Base-by-base conservation (phyloP, 2,329 filamentous ascomycete genomes). In the Epichloe glyceriae region DNA sequence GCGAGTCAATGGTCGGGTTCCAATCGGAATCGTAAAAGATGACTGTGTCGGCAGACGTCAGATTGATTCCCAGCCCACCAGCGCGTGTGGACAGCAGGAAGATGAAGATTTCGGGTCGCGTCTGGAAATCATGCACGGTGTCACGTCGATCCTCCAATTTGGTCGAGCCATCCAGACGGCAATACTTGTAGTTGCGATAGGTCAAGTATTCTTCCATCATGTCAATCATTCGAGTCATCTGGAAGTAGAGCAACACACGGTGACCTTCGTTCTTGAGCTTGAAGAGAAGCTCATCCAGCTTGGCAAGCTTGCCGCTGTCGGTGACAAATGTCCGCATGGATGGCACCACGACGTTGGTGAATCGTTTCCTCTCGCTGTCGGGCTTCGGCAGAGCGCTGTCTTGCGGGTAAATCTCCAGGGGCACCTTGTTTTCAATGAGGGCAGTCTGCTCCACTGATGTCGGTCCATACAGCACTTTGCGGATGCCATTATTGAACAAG, bases 211-310 rank as follows among this genome's bases (percentile, higher is more conserved):
- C 93, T 67, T 98, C 93, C 87, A 97, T 97, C 54, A 98, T 74
- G 66, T 98, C 91, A 63, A 98, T 97, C 93, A 98, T 98, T 63
- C 88, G 86, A 4, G 93, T 98, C 93, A 98, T 98, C 74, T 98
- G 93, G 86, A 98, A 98, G 76, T 98, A 98, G 19, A 98, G 74
- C 50, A 98, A 75, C 20, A 98, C 93, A 62, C 93, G 89, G 60
- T 98, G 93, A 37, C 86, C 86, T 55, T 86, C 87, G 55, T 88
- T 85, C 76, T 97, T 98, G 61, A 98, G 82, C 66, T 89, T 79
- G 64, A 86, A 86, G 14, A 98, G 77, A 17, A 98, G 75, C 57
- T 87, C 76, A 64, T 98, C 93, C 47, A 98, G 75, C 63, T 89
- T 88, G 45, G 89, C 90, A 53, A 98, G 79, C 72, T 98, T 98